phyloP scores from a whole-genome alignment of 352 stramenopile species.

The Globisporangium recalcitrans region DNA sequence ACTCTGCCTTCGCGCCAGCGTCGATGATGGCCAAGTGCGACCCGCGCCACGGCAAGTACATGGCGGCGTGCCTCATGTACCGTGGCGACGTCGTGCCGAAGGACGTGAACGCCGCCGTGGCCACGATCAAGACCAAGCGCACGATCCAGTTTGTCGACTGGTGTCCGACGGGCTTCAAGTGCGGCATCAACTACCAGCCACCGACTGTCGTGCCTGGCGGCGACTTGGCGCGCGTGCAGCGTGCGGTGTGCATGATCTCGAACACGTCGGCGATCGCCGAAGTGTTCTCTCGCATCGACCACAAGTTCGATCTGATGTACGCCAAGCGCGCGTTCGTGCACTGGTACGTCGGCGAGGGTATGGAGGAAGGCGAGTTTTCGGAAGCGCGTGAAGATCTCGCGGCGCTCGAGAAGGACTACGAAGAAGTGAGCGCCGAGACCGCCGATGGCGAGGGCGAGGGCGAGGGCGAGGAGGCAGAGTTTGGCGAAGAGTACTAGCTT shows the following conservation, averaged over 20 bases:
- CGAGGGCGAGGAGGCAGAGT: conserved; percentile 91
- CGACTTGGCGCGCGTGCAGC: conserved; percentile 96
- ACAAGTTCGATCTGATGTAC: conserved; percentile 99
- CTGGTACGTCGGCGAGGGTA: conserved; percentile 99
- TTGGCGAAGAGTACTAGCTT: conserved; percentile 83
- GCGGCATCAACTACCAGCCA: conserved; percentile 98
- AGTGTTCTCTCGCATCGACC: conserved; percentile 96
- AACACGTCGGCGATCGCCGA: conserved; percentile 99
- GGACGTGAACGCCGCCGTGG: conserved; percentile 95
- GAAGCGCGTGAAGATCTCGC: conserved; percentile 98
- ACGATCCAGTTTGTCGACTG: conserved; percentile 99
- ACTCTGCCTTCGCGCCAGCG: conserved; percentile 95
- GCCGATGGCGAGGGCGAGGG: conserved; percentile 69
- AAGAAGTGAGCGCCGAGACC: conserved; percentile 98
- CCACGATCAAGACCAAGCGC: conserved; percentile 99
- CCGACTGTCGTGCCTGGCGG: conserved; percentile 95
- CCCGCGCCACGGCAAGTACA: conserved; percentile 98
- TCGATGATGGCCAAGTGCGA: conserved; percentile 99
- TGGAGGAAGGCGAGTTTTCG: conserved; percentile 99
- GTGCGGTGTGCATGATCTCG: conserved; percentile 98
- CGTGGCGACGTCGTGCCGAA: conserved; percentile 94
- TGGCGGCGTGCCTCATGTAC: conserved; percentile 99
- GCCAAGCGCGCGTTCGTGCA: conserved; percentile 99
- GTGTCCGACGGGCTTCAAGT: conserved; percentile 99
- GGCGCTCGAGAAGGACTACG: conserved; percentile 99